phyloP scores from a whole-genome alignment of 768 basidiomycete species.

The Russula vinacea region DNA sequence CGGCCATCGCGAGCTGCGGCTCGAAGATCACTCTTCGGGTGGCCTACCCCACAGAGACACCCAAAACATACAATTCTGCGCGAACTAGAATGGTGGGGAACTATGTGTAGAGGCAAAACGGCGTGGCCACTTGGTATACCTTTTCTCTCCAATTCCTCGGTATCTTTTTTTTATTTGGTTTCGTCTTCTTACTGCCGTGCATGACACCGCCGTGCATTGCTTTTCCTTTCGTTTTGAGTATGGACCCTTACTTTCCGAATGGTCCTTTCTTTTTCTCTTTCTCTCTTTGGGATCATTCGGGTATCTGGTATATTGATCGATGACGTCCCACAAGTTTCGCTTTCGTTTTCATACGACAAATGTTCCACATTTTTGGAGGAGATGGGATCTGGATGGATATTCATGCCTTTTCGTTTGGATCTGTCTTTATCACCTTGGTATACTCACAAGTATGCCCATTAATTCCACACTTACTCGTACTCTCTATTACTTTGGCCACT shows the following conservation, averaged over 20 bases:
- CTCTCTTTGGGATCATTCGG: neutral
- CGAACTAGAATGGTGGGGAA: too few relatives aligned
- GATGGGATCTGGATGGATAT: neutral
- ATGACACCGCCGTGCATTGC: too few relatives aligned
- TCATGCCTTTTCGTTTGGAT: neutral
- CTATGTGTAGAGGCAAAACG: too few relatives aligned
- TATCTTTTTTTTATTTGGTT: neutral
- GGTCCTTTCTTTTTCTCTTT: neutral
- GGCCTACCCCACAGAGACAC: neutral
- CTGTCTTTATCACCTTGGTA: neutral
- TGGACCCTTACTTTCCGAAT: neutral
- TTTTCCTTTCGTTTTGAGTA: too few relatives aligned
- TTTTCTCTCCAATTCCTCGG: too few relatives aligned
- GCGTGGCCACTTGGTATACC: neutral
- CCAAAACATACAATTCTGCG: neutral
- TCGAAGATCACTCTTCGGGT: slow-evolving; percentile 23
- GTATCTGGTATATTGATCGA: too few relatives aligned
- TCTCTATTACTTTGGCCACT: neutral
- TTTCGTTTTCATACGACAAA: neutral
- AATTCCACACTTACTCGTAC: neutral
- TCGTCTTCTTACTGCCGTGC: neutral
- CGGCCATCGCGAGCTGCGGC: slow-evolving; percentile 19
- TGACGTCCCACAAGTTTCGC: too few relatives aligned
- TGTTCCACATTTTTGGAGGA: neutral
- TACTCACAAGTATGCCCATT: neutral